These are phyloP conservation scores for Nothophoma quercina DNA, from an alignment of 2,329 filamentous ascomycete genomes.

Conservation along the genomic window DNA sequence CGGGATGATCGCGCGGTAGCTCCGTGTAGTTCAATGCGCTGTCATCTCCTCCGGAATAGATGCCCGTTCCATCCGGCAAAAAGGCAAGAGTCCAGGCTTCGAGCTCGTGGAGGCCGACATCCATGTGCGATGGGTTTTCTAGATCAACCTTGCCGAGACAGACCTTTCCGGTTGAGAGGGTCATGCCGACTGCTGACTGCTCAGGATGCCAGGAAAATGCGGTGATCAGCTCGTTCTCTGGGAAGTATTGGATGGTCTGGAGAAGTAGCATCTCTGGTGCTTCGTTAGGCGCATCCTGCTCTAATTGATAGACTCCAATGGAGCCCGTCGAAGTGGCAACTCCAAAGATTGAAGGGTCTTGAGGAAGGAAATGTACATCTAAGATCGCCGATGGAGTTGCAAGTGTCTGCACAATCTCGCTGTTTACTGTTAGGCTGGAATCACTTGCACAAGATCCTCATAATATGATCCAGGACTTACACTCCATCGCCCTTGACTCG, in stretches of 20 bases:
- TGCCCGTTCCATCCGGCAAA: constrained; percentile 49
- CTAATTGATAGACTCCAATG: constrained; percentile 69
- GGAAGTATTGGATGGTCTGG: constrained; percentile 59
- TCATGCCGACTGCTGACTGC: constrained; percentile 67
- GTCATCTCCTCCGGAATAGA: constrained; percentile 81
- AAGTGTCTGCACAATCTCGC: constrained; percentile 63
- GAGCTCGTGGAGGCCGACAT: constrained; percentile 57
- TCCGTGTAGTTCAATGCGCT: constrained; percentile 61
- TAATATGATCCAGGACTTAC: constrained; percentile 56
- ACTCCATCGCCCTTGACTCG: constrained; percentile 60
- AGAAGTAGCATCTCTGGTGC: constrained; percentile 34
- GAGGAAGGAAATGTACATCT: constrained; percentile 79
- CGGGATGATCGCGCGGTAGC: constrained; percentile 18
- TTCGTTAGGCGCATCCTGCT: constrained; percentile 15
- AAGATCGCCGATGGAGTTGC: constrained; percentile 76
- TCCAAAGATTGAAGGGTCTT: constrained; percentile 66
- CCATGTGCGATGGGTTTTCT: constrained; percentile 21
- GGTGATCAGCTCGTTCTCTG: constrained; percentile 69
- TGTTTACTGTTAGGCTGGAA: no score
- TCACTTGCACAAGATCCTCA: background rate
- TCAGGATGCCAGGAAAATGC: constrained; percentile 77
- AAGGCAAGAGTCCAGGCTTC: constrained; percentile 80
- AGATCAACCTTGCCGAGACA: constrained; percentile 39
- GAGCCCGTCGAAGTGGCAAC: constrained; percentile 80
- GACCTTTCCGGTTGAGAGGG: constrained; percentile 73